Evolutionary conservation across 169 alveolate species (phyloP), one percentile per base, ranked within the genome.

Genomic region (Cryptosporidium canis): DNA sequence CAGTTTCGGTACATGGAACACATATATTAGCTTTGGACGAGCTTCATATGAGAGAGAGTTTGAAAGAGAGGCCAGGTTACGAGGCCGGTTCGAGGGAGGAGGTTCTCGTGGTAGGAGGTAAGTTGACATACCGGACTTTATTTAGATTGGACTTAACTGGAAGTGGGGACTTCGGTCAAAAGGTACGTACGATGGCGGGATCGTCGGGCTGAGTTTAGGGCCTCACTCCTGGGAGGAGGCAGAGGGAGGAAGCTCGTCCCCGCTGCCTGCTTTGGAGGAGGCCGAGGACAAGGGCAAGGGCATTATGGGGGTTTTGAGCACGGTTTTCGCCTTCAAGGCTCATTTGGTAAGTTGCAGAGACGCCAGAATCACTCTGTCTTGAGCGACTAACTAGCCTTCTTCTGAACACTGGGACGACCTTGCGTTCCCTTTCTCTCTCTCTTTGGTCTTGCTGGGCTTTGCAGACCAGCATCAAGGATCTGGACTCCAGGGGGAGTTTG

Each of bases 151-250:
- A 9, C 14, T 16, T 31, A 63, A 63, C 43, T 33, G 8, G 47
- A 63, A 8, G 24, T 9, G 0, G n/a, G n/a, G 7, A 33, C 0
- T n/a, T 66, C 41, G 7, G 41, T 68, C 18, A 27, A 11, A 29
- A 72, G 85, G 85, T 8, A 72, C 85, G 11, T 72, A 72, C 55
- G 85, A 72, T 21, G 85, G 85, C 9, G 67, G 70, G 29, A 72
- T 72, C 7, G 12, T 72, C 9, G 85, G 85, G 7, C 18, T 72
- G 55, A 56, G 65, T 18, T 16, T 72, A 16, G 29, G n/a, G 18
- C 63, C 83, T 27, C 3, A 43, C 12, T 66, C 14, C n/a, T 29
- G 4, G 47, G 21, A 61, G 45, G 9, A 61, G 6, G 33, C 7
- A 16, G 2, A 18, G 24, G 47, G 11, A 7, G 6, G 29, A 5